Evolutionary conservation across 164 flowering plant species (phyloP), one percentile per base, ranked within the genome.

Genomic region (Chimonanthus praecox): DNA sequence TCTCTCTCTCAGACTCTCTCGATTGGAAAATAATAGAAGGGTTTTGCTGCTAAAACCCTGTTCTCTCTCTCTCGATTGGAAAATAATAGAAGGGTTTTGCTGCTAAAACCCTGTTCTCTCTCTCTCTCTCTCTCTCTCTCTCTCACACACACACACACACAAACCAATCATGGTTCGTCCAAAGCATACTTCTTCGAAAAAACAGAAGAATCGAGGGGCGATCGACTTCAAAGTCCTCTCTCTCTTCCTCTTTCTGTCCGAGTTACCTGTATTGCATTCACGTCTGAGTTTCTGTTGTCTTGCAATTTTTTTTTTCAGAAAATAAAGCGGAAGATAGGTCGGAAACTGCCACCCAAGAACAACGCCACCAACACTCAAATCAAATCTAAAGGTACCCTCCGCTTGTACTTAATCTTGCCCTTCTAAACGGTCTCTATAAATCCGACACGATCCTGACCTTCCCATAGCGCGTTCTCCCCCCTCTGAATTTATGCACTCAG

Each of bases 311-410:
- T 43, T n/a, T 69, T 16, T 8, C 82, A 94, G 98, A 95, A 93
- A 92, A 86, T 91, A 46, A 93, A 88, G 85, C 79, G 91, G 47
- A 93, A 92, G 83, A 75, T 93, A n/a, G 99, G 99, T 15, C 78
- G 94, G 78, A 95, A 92, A 77, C 77, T 95, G 77, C 99, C 97
- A 44, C 97, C 98, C 0, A 86, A 98, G 6, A 87, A 87, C 75
- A 95, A 93, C 82, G 80, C 90, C 43, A 95, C 98, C 18, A 87
- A 90, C 80, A 90, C 92, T 48, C 87, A 89, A 77, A 83, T 95
- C 71, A 90, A 88, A 78, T 88, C 92, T 63, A 93, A 89, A 86
- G 98, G 98, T 90, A 73, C 65, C 65, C 9, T 63, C 11, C 61
- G 16, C 61, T 4, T n/a, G 16, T 58, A n/a, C 61, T 58, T n/a